These are phyloP conservation scores for Nicotiana obtusifolia DNA, from an alignment of 257 asterid species.

Conservation along the genomic window DNA sequence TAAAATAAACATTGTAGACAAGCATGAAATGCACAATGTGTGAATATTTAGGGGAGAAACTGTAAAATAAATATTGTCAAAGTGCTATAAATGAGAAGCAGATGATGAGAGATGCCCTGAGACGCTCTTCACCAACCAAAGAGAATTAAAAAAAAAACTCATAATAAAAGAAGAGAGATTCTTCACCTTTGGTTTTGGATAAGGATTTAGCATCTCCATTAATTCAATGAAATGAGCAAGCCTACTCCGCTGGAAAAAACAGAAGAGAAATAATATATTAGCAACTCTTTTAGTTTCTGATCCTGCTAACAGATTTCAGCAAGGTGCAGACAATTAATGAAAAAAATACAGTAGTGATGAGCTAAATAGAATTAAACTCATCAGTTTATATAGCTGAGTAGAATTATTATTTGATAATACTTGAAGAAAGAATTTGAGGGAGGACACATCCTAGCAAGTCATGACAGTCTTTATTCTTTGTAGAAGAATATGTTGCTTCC, in stretches of 20 bases:
- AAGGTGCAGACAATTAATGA: not conserved
- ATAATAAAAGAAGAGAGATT: constrained; percentile 1
- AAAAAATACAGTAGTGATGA: not conserved
- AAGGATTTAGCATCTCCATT: constrained; percentile 89
- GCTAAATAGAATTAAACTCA: not conserved
- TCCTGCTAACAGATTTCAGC: not conserved
- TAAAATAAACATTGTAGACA: too few species aligned
- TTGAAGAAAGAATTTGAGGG: not conserved
- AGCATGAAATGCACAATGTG: not conserved
- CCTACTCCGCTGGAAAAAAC: constrained; percentile 55
- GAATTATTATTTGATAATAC: not conserved
- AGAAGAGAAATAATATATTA: not conserved
- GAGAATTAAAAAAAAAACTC: not conserved
- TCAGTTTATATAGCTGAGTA: too few species aligned
- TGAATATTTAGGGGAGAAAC: not conserved
- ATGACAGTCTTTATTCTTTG: not conserved
- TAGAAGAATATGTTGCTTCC: not conserved
- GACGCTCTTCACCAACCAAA: not conserved
- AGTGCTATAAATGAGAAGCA: not conserved
- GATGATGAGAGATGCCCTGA: not conserved
- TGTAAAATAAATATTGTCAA: not conserved
- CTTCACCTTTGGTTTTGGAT: constrained; percentile 69
- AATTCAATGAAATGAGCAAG: constrained; percentile 81
- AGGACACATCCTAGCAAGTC: not conserved
- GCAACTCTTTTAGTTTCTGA: not conserved